A percentile compares a stretch with the other conserved stretches of the same genome.
Evolutionary conservation across 352 stramenopile species (phyloP).

Genomic region (Globisporangium sylvaticum): DNA sequence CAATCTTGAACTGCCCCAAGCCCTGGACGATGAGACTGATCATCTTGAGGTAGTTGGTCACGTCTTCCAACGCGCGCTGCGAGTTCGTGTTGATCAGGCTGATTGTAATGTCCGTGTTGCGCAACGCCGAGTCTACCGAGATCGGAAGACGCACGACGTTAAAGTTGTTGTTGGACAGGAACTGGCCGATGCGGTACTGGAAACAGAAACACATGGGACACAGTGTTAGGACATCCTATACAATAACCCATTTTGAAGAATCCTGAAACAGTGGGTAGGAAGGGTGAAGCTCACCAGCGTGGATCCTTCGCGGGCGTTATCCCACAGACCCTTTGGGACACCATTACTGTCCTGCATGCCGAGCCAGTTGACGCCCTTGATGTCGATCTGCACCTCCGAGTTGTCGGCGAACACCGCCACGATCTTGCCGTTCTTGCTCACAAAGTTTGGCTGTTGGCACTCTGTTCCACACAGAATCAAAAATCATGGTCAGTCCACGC

Average conservation of each 20-base stretch:
- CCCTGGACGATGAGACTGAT: constrained; percentile 59
- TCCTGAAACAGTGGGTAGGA: neutral
- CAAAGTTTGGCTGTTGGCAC: constrained; percentile 81
- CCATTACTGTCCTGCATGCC: constrained; percentile 73
- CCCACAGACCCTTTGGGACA: constrained; percentile 76
- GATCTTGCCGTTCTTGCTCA: constrained; percentile 76
- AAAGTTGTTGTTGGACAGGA: constrained; percentile 74
- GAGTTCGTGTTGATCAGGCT: constrained; percentile 85
- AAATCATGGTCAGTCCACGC: neutral
- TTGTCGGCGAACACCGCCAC: constrained; percentile 48
- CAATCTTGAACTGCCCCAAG: constrained; percentile 70
- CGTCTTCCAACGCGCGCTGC: constrained; percentile 57
- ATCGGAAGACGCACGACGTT: constrained; percentile 77
- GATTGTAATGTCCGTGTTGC: constrained; percentile 54
- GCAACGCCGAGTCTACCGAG: constrained; percentile 64
- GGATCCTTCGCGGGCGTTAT: constrained; percentile 72
- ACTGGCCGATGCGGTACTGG: constrained; percentile 66
- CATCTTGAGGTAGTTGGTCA: constrained; percentile 66
- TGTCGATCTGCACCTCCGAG: constrained; percentile 61
- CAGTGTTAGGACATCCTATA: neutral
- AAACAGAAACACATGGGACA: neutral
- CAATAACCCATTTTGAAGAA: neutral
- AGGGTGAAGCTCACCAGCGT: constrained; percentile 30
- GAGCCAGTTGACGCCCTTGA: constrained; percentile 86
- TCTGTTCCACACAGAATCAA: constrained; percentile 17